Base-by-base conservation (phyloP, 768 basidiomycete genomes). In the Suillus lakei region DNA sequence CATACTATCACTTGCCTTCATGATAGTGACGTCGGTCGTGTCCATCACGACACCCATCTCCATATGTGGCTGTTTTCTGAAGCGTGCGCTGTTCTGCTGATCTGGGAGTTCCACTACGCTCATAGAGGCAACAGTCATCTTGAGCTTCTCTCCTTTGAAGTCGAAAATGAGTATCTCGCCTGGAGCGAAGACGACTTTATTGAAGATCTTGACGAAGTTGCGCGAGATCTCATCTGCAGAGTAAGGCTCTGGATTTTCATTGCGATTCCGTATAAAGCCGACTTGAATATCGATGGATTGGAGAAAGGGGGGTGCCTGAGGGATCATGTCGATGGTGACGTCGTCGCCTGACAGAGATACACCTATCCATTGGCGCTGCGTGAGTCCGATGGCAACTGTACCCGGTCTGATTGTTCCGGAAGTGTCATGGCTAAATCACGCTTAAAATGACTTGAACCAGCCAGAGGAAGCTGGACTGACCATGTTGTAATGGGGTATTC, bases 341-440 rank as follows among this genome's bases (percentile, higher is more conserved):
- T 81, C 73, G 73, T 98, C 96, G 0, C 95, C 95, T 3, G 82
- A 77, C 46, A 91, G 77, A 18, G 95, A 95, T 8, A 98, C 83
- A 6, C 90, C 90, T 50, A 96, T 91, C 95, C 95, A 99, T 79
- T 93, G 89, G 12, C 98, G 87, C 65, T 95, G 93, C 65, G 88
- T 78, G 28, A 87, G 83, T 34, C 92, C 91, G 7, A 89, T 88
- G n/a, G 91, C 95, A 34, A 99, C 83, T 2, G 80, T 78, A 4
- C 93, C 91, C 0, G 88, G 87, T 5, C 78, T 78, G 5, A 99
- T 74, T 66, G 85, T 89, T 5, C 86, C 86, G 1, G 92, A 91
- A 66, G 90, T 87, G 70, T 96, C 94, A 68, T 93, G 90, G 54
- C 94, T 96, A 36, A 16, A 61, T 61, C 21, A 61, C 41, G 9